These are phyloP conservation scores for Zangia roseola DNA, from an alignment of 768 basidiomycete genomes.

Conservation along the genomic window DNA sequence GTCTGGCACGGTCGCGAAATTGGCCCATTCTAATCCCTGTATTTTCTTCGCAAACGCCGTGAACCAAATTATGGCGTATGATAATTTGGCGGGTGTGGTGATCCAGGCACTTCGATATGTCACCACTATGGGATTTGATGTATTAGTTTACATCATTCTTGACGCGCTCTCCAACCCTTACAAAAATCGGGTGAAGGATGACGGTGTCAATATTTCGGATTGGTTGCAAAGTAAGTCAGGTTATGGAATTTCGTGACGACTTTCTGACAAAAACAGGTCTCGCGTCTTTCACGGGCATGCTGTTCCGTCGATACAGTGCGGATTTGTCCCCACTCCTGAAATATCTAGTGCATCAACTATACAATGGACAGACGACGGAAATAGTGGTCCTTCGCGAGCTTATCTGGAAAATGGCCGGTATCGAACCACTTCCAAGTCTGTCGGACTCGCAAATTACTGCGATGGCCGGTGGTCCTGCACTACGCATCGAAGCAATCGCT, in stretches of 20 bases:
- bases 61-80: conserved; percentile 94
- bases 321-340: conserved; percentile 82
- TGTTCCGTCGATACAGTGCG: conserved; percentile 83
- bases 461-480: conserved; percentile 86
- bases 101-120: conserved; percentile 88
- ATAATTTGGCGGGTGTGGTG: conserved; percentile 87
- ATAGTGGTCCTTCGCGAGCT: conserved; percentile 90
- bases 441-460: conserved; percentile 86
- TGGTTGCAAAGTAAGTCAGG: conserved; percentile 84
- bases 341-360: conserved; percentile 89
- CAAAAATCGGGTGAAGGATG: conserved; percentile 83
- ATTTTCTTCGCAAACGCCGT: conserved; percentile 88
- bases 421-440: conserved; percentile 86
- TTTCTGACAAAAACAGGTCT: conserved; percentile 56
- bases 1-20: conserved; percentile 85
- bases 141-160: conserved; percentile 82
- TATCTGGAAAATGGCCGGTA: conserved; percentile 93
- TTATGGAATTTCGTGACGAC: conserved; percentile 4
- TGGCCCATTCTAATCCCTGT: conserved; percentile 92
- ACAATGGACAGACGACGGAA: conserved; percentile 80
- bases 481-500: conserved; percentile 88
- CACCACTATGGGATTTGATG: conserved; percentile 93
- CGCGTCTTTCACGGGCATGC: conserved; percentile 89
- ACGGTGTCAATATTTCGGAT: conserved; percentile 86
- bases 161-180: conserved; percentile 83